Conservation (phyloP, 257 asterid genomes). For the Nicotiana noctiflora region DNA sequence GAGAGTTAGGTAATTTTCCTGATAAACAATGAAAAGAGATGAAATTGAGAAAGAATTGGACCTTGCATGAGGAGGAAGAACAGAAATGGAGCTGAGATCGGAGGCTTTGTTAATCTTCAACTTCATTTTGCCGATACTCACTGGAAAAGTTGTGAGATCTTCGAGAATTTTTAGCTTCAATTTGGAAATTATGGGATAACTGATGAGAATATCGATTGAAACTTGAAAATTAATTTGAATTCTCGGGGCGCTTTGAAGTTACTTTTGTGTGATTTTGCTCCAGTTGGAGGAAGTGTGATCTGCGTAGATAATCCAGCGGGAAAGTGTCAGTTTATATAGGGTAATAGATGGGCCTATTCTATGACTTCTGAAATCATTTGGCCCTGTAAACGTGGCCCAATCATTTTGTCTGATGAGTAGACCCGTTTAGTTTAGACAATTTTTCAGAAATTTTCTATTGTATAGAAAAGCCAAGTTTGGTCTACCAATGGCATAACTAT, state of each 20-base stretch:
- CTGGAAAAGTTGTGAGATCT: neutral
- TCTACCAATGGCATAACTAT: too few relatives aligned
- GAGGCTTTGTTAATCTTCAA: constrained; percentile 78
- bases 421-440: too few relatives aligned
- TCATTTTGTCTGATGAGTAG: too few relatives aligned
- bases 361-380: neutral
- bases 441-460: too few relatives aligned
- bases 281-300: neutral
- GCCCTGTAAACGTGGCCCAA: neutral
- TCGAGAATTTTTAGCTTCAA: neutral
- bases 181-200: neutral
- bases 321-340: neutral
- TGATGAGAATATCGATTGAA: neutral
- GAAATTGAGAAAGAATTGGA: constrained; percentile 10
- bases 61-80: constrained; percentile 94
- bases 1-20: neutral
- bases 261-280: neutral
- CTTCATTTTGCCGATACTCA: constrained; percentile 44
- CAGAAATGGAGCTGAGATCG: constrained; percentile 89
- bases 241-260: neutral
- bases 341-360: neutral
- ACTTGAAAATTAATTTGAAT: neutral
- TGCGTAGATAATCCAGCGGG: neutral
- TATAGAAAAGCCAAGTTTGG: too few relatives aligned
- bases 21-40: neutral